These are phyloP conservation scores for Suhomyces panamericanus DNA, from an alignment of 1,139 yeast genomes.

Conservation along the genomic window DNA sequence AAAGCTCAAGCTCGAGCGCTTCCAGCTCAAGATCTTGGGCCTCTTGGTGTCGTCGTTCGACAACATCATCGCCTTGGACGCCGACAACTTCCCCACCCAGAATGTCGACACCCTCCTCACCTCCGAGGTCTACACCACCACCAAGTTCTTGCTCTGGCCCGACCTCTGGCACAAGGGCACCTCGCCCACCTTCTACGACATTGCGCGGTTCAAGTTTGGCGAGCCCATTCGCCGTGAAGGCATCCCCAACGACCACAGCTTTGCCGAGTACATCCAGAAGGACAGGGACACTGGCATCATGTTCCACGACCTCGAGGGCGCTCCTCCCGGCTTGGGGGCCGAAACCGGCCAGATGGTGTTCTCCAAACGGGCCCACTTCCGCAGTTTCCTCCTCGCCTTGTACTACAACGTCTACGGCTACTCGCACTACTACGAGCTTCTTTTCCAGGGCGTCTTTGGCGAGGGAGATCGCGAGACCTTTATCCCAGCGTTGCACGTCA, in stretches of 20 bases:
- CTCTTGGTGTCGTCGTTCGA: constrained; percentile 24
- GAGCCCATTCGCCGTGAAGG: constrained; percentile 20
- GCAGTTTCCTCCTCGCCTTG: constrained; percentile 29
- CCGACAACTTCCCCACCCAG: constrained; percentile 25
- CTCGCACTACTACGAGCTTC: constrained; percentile 30
- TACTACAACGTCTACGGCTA: constrained; percentile 35
- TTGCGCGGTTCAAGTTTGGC: constrained; percentile 22
- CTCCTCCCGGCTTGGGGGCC: constrained; percentile 30
- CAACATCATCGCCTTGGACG: constrained; percentile 23
- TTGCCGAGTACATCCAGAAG: constrained; percentile 16
- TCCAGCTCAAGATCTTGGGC: constrained; percentile 24
- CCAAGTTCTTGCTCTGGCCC: constrained; percentile 24
- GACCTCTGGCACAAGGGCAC: constrained; percentile 27
- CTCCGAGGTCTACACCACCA: constrained; percentile 16
- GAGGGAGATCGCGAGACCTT: constrained; percentile 43
- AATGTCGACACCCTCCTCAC: constrained; percentile 21
- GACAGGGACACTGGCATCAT: constrained; percentile 22
- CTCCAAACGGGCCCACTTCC: constrained; percentile 31
- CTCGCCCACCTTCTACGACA: constrained; percentile 19
- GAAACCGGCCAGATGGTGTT: constrained; percentile 41
- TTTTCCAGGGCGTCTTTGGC: constrained; percentile 41
- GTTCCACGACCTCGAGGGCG: constrained; percentile 35
- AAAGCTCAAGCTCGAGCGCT: constrained; percentile 17
- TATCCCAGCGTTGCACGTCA: constrained; percentile 39
- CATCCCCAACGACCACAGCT: constrained; percentile 18